phyloP scores from a whole-genome alignment of 2,329 filamentous ascomycete species.

The Emericellopsis cladophorae region DNA sequence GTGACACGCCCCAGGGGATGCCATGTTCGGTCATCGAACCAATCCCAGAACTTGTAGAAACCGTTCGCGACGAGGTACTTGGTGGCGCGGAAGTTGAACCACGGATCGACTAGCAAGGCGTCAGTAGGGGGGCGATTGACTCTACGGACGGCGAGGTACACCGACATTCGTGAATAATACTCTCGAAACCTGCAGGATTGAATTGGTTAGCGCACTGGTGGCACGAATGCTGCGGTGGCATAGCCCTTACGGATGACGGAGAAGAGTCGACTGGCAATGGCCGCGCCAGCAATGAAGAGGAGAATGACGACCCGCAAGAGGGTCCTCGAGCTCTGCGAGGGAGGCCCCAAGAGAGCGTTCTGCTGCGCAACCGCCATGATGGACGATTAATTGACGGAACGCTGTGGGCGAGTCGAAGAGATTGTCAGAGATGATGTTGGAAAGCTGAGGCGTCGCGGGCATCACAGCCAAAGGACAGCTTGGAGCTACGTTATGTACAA shows the following conservation, averaged over 20 bases:
- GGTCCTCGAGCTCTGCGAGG: slow-evolving; percentile 70
- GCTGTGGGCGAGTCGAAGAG: neutral
- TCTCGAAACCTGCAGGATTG: slow-evolving; percentile 65
- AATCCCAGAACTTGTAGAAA: slow-evolving; percentile 99
- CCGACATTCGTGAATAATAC: slow-evolving; percentile 99
- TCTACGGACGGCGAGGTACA: slow-evolving; percentile 14
- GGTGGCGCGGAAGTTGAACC: slow-evolving; percentile 98
- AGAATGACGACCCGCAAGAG: slow-evolving; percentile 85
- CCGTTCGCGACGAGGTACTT: slow-evolving; percentile 96
- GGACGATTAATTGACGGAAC: slow-evolving; percentile 19
- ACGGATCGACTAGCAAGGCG: slow-evolving; percentile 70
- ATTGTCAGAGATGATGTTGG: too few species aligned
- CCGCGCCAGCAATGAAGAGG: slow-evolving; percentile 77
- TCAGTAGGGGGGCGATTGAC: slow-evolving; percentile 10
- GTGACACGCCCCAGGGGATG: slow-evolving; percentile 96
- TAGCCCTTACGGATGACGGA: slow-evolving; percentile 87
- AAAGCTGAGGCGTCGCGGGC: too few species aligned
- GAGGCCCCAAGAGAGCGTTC: slow-evolving; percentile 14
- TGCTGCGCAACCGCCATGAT: slow-evolving; percentile 28
- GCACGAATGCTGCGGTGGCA: neutral
- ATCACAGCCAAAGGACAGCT: slow-evolving; percentile 26
- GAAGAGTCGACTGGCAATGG: slow-evolving; percentile 88
- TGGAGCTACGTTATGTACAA: slow-evolving; percentile 32
- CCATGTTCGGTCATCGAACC: slow-evolving; percentile 99
- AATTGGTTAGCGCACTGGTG: neutral